phyloP scores from a whole-genome alignment of 441 rosid genomes.

The Gossypium lobatum region DNA sequence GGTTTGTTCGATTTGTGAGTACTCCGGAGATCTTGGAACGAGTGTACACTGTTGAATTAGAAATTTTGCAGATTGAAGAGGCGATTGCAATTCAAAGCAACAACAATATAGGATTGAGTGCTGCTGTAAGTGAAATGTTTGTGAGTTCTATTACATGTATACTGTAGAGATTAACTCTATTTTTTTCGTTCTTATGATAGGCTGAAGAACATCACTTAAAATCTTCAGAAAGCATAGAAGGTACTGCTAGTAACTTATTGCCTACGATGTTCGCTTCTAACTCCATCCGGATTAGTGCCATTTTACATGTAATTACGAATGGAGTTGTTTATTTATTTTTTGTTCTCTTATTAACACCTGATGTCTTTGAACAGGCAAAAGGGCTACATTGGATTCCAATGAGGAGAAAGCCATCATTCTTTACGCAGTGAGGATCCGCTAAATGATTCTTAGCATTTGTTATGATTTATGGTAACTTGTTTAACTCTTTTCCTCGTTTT shows the following conservation, averaged over 20 bases:
- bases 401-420: slow-evolving; percentile 92
- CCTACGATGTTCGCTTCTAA: neutral
- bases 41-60: slow-evolving; percentile 75
- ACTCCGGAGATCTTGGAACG: slow-evolving; percentile 89
- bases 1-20: slow-evolving; percentile 99
- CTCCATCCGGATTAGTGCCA: neutral
- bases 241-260: slow-evolving; percentile 31
- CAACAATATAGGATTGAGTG: slow-evolving; percentile 39
- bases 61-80: slow-evolving; percentile 86
- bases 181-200: slow-evolving; percentile 30
- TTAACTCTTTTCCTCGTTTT: slow-evolving; percentile 20
- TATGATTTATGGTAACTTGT: neutral
- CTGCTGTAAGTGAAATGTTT: slow-evolving; percentile 46
- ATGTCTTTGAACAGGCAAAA: slow-evolving; percentile 45
- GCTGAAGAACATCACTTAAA: slow-evolving; percentile 46
- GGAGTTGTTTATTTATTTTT: neutral
- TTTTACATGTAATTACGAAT: neutral
- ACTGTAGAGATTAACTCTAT: slow-evolving; percentile 13
- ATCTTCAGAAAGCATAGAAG: slow-evolving; percentile 50
- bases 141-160: slow-evolving; percentile 10
- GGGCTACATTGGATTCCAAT: slow-evolving; percentile 33
- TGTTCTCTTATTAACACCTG: slow-evolving; percentile 5
- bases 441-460: slow-evolving; percentile 9
- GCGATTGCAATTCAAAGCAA: slow-evolving; percentile 82
- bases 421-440: slow-evolving; percentile 47